Percentiles rank a stretch among this genome's conserved stretches.
phyloP scores from a whole-genome alignment of 2,329 filamentous ascomycete genomes.

The Lecanicillium sp. region DNA sequence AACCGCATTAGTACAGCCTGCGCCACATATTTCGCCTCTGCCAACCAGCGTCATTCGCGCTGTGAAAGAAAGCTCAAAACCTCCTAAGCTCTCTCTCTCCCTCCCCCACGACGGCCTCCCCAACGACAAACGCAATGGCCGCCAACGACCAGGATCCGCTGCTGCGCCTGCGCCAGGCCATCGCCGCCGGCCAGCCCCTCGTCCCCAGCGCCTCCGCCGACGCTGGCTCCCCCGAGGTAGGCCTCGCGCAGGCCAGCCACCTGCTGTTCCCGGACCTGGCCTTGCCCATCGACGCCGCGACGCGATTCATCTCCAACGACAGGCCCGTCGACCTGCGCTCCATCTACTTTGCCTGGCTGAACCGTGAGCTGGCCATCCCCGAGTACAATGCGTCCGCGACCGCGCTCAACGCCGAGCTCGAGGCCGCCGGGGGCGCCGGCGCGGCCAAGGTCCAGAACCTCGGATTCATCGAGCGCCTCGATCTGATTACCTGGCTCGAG shows the following conservation, averaged over 20 bases:
- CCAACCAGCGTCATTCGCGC: background rate
- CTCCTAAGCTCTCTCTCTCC: background rate
- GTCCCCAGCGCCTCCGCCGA: slow-evolving; percentile 68
- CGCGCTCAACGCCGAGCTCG: slow-evolving; percentile 72
- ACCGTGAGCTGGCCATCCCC: slow-evolving; percentile 82
- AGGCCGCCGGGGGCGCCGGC: slow-evolving; percentile 52
- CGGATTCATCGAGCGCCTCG: slow-evolving; percentile 84
- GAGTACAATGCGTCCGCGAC: slow-evolving; percentile 86
- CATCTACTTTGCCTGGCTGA: slow-evolving; percentile 94
- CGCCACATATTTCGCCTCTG: slow-evolving; percentile 2
- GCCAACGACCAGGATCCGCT: slow-evolving; percentile 66
- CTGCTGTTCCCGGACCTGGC: slow-evolving; percentile 65
- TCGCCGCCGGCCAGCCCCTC: slow-evolving; percentile 63
- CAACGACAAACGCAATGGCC: slow-evolving; percentile 44
- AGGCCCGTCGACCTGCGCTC: slow-evolving; percentile 79
- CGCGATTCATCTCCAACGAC: slow-evolving; percentile 78
- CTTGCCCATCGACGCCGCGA: slow-evolving; percentile 65
- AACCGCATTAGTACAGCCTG: background rate
- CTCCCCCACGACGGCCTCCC: background rate
- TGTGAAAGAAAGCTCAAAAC: slow-evolving; percentile 1
- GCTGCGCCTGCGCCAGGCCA: slow-evolving; percentile 74
- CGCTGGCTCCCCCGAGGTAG: slow-evolving; percentile 53
- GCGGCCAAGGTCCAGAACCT: slow-evolving; percentile 68
- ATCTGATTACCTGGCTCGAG: slow-evolving; percentile 89
- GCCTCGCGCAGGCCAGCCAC: slow-evolving; percentile 70